Evolutionary conservation across 805 yeast genomes (phyloP), one percentile per base, ranked within the genome.

Genomic region (Teunomyces tritomae): DNA sequence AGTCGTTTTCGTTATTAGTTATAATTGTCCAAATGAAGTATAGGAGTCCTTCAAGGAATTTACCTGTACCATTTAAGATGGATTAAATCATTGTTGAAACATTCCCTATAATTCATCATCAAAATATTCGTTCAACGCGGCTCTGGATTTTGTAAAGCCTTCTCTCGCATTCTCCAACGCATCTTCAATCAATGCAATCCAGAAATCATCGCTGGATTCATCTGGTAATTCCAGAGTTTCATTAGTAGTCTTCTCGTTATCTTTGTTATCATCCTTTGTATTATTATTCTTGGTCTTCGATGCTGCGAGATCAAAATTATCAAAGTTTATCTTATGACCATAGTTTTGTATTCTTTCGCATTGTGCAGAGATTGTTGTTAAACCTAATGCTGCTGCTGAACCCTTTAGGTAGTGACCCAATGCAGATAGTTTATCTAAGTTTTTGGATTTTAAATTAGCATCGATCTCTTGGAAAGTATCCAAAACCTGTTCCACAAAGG

Each of bases 401-500:
- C 99, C 99, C 64, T 94, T 94, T 48, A 94, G 74, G 62, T 89
- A 94, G 64, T 94, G 99, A 10, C 99, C 99, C 57, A 87, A 70
- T 10, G 83, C 75, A 16, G 91, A 84, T 47, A 94, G 70, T 51
- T 82, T 75, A 34, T 71, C 76, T 49, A 90, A 73, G 55, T 76
- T 68, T 29, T 72, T 73, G 1, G 68, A 55, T 28, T 67, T 55
- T 29, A 87, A 61, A n/a, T 80, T 77, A 6, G 68, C 68, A 48
- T 84, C 85, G 63, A 94, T 87, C 52, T 87, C 82, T 33, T 67
- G 71, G 58, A 91, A 87, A 0, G 96, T 92, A 14, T 83, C 85
- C 49, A 77, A 75, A 5, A 96, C 96, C 68, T 94, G 99, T 48
- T 89, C 96, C 49, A 86, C 88, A 65, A 88, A 92, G 28, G 95